These are phyloP conservation scores for Pythium dissotocum DNA, from an alignment of 352 stramenopile genomes.

Conservation along the genomic window DNA sequence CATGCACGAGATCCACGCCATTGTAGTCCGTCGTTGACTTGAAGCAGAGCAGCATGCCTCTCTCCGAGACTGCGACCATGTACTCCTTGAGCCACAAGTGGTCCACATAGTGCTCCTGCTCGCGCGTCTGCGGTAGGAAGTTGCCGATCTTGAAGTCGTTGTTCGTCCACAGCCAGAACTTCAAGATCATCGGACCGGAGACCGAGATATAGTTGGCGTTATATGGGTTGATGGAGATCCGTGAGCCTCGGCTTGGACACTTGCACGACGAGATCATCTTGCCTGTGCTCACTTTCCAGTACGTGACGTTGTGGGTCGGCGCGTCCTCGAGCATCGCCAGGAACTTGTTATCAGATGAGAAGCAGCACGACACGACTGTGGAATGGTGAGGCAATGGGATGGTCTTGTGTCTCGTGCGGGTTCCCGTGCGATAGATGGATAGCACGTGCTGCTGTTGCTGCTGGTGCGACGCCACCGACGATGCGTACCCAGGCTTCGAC, in stretches of 20 bases:
- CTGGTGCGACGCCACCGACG: slow-evolving; percentile 28
- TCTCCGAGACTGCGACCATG: slow-evolving; percentile 72
- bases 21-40: slow-evolving; percentile 48
- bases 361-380: slow-evolving; percentile 64
- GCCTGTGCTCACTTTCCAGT: slow-evolving; percentile 80
- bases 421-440: slow-evolving; percentile 62
- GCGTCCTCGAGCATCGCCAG: slow-evolving; percentile 70
- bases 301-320: slow-evolving; percentile 68
- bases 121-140: slow-evolving; percentile 66
- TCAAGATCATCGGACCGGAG: slow-evolving; percentile 72
- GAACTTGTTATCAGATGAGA: slow-evolving; percentile 79
- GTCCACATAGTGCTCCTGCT: slow-evolving; percentile 85
- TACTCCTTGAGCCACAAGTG: slow-evolving; percentile 75
- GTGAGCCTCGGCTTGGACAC: slow-evolving; percentile 60
- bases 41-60: slow-evolving; percentile 66
- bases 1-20: slow-evolving; percentile 67
- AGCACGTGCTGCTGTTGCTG: slow-evolving; percentile 49
- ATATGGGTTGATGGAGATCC: slow-evolving; percentile 69
- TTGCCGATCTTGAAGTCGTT: slow-evolving; percentile 80
- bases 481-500: not conserved
- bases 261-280: slow-evolving; percentile 74
- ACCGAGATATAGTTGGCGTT: slow-evolving; percentile 77
- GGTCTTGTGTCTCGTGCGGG: slow-evolving; percentile 43
- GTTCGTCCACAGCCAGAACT: slow-evolving; percentile 78
- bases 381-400: slow-evolving; percentile 53